phyloP scores from a whole-genome alignment of 768 basidiomycete genomes.

The Tylopilus subfusipes region DNA sequence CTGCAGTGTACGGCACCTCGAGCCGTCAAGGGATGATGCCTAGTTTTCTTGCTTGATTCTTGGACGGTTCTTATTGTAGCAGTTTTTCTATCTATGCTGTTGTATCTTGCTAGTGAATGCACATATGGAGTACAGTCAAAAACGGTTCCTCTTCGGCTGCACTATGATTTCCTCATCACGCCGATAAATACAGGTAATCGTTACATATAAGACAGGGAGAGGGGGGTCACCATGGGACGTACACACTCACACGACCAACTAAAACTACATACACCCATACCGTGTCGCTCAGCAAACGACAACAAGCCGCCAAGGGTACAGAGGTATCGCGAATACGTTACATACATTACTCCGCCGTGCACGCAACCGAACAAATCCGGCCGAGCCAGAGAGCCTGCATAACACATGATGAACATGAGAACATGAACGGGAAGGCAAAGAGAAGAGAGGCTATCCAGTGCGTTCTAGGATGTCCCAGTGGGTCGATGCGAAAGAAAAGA shows the following conservation, averaged over 20 bases:
- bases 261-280: slow-evolving; percentile 11
- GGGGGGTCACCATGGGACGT: slow-evolving; percentile 1
- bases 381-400: slow-evolving; percentile 5
- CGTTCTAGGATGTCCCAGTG: slow-evolving; percentile 19
- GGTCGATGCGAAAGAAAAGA: not conserved
- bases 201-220: slow-evolving; percentile 16
- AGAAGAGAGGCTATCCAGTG: not conserved
- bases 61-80: slow-evolving; percentile 8
- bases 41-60: not conserved
- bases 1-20: slow-evolving; percentile 48
- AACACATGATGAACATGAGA: slow-evolving; percentile 5
- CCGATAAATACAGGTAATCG: not conserved
- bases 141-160: not conserved
- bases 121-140: not conserved
- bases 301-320: slow-evolving; percentile 4
- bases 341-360: slow-evolving; percentile 11
- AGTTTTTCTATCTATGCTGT: slow-evolving; percentile 1
- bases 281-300: not conserved
- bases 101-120: slow-evolving; percentile 6
- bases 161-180: not conserved
- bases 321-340: slow-evolving; percentile 25
- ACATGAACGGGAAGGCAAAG: not conserved
- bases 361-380: slow-evolving; percentile 4
- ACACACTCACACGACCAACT: slow-evolving; percentile 8
- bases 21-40: not conserved